phyloP scores from a whole-genome alignment of 1,284 basidiomycete genomes.

The Xerocomus nothofagi region DNA sequence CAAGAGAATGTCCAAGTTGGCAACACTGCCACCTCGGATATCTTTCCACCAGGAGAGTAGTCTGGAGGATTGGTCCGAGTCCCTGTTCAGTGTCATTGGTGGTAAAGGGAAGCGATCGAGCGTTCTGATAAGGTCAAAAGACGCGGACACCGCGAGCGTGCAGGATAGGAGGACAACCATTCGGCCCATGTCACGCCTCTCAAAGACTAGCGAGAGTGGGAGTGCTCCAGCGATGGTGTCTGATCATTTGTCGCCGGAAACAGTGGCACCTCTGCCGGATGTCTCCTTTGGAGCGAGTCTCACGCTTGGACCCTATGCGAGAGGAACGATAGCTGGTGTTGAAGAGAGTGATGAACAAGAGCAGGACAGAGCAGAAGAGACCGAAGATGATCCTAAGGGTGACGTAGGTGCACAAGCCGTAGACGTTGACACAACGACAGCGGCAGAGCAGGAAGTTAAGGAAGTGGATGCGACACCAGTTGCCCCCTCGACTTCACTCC shows the following conservation, averaged over 20 bases:
- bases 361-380: neutral
- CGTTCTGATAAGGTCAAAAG: conserved; percentile 1
- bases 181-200: conserved; percentile 12
- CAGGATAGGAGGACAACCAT: conserved; percentile 17
- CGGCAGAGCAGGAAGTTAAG: neutral
- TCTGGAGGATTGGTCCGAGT: conserved; percentile 35
- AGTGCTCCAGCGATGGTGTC: neutral
- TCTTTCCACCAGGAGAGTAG: conserved; percentile 48
- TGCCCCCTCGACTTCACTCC: conserved; percentile 5
- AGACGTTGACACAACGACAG: neutral
- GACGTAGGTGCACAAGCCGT: conserved; percentile 2
- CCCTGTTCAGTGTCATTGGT: conserved; percentile 30
- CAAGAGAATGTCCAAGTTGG: conserved; percentile 26
- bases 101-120: conserved; percentile 21
- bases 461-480: neutral
- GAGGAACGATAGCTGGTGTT: conserved; percentile 3
- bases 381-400: neutral
- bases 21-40: conserved; percentile 50
- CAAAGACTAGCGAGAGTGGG: neutral
- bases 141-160: neutral
- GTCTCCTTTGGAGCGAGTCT: conserved; percentile 22
- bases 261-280: conserved; percentile 15
- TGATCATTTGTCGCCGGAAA: conserved; percentile 2
- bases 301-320: conserved; percentile 14
- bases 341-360: conserved; percentile 16